Conservation (phyloP, 2,329 filamentous ascomycete species). For the Colletotrichum camelliae region DNA sequence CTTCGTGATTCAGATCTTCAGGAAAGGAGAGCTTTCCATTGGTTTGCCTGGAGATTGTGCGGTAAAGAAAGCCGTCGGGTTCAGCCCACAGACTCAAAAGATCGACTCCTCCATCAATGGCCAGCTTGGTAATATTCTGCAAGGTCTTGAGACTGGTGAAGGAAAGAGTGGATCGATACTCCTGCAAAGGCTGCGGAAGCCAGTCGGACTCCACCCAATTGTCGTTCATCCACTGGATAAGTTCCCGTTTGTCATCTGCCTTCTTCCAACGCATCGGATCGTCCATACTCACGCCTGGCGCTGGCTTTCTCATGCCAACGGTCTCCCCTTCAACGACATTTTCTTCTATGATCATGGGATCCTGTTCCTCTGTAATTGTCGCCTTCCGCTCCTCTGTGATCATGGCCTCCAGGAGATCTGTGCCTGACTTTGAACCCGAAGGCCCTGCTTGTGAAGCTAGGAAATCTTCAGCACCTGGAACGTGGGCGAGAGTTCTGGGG, state of each 20-base stretch:
- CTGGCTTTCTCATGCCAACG: neutral
- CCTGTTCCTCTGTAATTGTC: neutral
- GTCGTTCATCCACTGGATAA: neutral
- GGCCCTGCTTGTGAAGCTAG: neutral
- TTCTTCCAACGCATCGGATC: neutral
- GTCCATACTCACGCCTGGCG: neutral
- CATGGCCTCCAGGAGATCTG: neutral
- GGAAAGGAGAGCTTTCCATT: neutral
- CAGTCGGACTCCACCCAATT: slow-evolving; percentile 3
- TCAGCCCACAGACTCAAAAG: slow-evolving; percentile 9
- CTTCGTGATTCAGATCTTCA: neutral
- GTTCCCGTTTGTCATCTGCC: neutral
- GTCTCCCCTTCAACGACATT: neutral
- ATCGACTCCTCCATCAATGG: neutral
- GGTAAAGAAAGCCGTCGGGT: slow-evolving; percentile 8
- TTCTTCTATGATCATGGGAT: neutral
- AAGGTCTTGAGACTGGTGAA: neutral
- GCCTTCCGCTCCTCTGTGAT: neutral
- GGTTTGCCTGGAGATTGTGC: neutral
- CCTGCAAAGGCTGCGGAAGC: slow-evolving; percentile 1
- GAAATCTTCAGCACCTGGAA: neutral
- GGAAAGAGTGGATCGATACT: neutral
- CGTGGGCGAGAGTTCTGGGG: neutral
- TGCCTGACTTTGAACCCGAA: neutral
- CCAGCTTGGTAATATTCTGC: neutral